Percentiles rank a stretch among this genome's conserved stretches.
These are phyloP conservation scores for Pseudogymnoascus sp. DNA, from an alignment of 2,329 filamentous ascomycete species.

Conservation along the genomic window DNA sequence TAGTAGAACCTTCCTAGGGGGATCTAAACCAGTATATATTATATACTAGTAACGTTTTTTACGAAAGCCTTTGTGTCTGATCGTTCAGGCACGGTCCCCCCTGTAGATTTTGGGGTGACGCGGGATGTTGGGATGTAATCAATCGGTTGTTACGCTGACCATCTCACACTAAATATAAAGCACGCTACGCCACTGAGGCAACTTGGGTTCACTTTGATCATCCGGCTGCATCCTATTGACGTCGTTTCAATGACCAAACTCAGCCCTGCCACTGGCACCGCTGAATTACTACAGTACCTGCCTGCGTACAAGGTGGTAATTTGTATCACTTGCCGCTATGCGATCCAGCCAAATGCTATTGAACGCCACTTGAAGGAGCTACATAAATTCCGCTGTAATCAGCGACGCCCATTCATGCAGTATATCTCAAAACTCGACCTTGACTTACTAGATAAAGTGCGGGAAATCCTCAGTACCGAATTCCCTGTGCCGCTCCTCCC, in stretches of 20 bases:
- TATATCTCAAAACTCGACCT: conserved; percentile 20
- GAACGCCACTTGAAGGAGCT: conserved; percentile 23
- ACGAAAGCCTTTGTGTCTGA: too few species aligned
- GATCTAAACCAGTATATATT: too few species aligned
- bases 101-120: not conserved
- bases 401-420: conserved; percentile 18
- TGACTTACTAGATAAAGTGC: conserved; percentile 20
- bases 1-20: not conserved
- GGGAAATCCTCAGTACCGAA: conserved; percentile 16
- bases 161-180: not conserved
- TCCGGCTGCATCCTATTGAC: not conserved
- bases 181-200: not conserved
- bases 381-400: conserved; percentile 18
- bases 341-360: conserved; percentile 21
- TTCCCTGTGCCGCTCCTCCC: conserved; percentile 26
- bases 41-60: too few species aligned
- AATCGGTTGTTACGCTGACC: not conserved
- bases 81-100: too few species aligned
- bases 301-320: conserved; percentile 19
- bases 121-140: not conserved
- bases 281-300: conserved; percentile 21
- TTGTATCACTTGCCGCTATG: conserved; percentile 21
- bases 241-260: not conserved
- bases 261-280: not conserved
- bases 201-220: not conserved